Evolutionary conservation across 176 grass and related monocot genomes (phyloP).

Genomic region (Cymbopogon citratus): DNA sequence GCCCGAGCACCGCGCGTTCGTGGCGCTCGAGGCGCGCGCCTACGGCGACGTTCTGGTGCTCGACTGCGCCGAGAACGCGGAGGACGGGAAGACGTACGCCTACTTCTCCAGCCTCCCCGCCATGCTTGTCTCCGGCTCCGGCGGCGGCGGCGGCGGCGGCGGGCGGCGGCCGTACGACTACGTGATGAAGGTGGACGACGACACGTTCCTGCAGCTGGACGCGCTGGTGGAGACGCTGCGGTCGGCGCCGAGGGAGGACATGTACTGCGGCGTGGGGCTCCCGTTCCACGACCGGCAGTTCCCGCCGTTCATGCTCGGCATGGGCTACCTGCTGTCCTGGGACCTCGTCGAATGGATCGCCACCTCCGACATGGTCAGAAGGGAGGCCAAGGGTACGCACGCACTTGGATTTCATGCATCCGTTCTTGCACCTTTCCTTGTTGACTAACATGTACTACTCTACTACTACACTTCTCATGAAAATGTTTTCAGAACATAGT

Average conservation of each 20-base stretch:
- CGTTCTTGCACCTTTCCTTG: neutral
- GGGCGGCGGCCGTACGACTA: conserved; percentile 53
- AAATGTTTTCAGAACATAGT: neutral
- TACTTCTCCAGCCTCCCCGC: conserved; percentile 54
- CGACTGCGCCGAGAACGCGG: conserved; percentile 50
- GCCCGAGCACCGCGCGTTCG: conserved; percentile 39
- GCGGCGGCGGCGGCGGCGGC: neutral
- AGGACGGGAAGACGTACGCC: conserved; percentile 46
- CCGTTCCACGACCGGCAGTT: conserved; percentile 33
- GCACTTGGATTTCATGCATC: neutral
- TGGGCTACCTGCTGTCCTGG: conserved; percentile 86
- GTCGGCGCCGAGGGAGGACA: conserved; percentile 47
- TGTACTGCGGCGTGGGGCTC: conserved; percentile 54
- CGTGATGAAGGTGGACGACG: conserved; percentile 83
- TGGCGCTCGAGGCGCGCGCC: conserved; percentile 47
- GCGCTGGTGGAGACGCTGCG: conserved; percentile 42
- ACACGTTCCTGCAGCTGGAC: conserved; percentile 70
- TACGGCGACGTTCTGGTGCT: conserved; percentile 55
- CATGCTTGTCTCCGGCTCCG: conserved; percentile 1
- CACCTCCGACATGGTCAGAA: conserved; percentile 43
- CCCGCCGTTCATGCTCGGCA: conserved; percentile 71
- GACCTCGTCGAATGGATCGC: conserved; percentile 82
- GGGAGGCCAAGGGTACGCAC: conserved; percentile 34
- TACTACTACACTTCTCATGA: neutral
- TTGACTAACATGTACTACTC: neutral